Evolutionary conservation across 202 grass and related monocot species (phyloP).

Genomic region (Elaeis oleifera): DNA sequence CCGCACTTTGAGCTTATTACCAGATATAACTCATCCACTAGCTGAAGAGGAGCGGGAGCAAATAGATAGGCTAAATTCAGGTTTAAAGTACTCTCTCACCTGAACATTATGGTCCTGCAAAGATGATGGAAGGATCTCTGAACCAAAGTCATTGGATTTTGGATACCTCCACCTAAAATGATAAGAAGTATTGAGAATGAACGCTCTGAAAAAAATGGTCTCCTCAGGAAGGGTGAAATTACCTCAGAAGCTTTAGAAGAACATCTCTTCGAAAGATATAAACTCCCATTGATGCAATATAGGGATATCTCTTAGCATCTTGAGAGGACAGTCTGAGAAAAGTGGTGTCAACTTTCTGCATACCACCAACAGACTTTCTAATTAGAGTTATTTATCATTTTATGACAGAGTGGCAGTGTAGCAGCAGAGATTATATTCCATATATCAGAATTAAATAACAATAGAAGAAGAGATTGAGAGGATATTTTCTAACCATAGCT

Average conservation of each 20-base stretch:
- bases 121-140: slow-evolving; percentile 61
- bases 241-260: slow-evolving; percentile 59
- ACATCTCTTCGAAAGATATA: slow-evolving; percentile 66
- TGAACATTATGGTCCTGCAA: slow-evolving; percentile 49
- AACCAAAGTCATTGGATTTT: slow-evolving; percentile 63
- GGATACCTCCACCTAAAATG: slow-evolving; percentile 55
- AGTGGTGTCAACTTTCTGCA: slow-evolving; percentile 44
- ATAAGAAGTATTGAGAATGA: slow-evolving; percentile 6
- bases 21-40: no score
- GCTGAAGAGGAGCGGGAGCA: not conserved
- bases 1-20: no score
- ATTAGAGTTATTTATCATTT: no score
- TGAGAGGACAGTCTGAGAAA: slow-evolving; percentile 47
- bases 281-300: slow-evolving; percentile 77
- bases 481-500: slow-evolving; percentile 15
- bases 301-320: slow-evolving; percentile 39
- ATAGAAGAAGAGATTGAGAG: not conserved
- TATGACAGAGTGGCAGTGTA: no score
- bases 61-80: not conserved
- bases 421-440: no score
- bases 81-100: slow-evolving; percentile 22
- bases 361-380: not conserved
- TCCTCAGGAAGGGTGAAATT: slow-evolving; percentile 6
- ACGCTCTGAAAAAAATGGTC: not conserved
- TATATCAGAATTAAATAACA: not conserved